Evolutionary conservation across 2,329 filamentous ascomycete genomes (phyloP).

Genomic region (Microsporum ferrugineum): DNA sequence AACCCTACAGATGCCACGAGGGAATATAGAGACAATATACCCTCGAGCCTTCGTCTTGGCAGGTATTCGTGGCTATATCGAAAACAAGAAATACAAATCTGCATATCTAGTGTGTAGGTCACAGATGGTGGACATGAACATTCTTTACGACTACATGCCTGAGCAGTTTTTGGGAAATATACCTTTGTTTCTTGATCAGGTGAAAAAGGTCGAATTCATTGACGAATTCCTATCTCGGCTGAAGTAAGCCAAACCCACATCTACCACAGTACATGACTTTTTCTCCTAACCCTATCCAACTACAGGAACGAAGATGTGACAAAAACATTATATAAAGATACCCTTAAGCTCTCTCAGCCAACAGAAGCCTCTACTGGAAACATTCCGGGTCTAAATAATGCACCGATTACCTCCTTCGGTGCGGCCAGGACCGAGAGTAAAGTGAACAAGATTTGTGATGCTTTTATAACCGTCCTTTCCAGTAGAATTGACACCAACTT

Average conservation of each 20-base stretch:
- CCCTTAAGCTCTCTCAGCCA: constrained; percentile 42
- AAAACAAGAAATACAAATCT: constrained; percentile 64
- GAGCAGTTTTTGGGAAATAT: constrained; percentile 71
- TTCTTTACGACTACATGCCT: constrained; percentile 86
- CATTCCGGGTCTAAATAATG: constrained; percentile 9
- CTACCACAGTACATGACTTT: not conserved
- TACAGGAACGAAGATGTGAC: constrained; percentile 75
- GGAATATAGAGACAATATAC: constrained; percentile 90
- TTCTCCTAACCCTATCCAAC: constrained; percentile 11
- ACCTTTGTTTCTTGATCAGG: constrained; percentile 66
- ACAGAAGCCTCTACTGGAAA: constrained; percentile 21
- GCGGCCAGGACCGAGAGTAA: constrained; percentile 41
- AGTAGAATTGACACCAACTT: constrained; percentile 53
- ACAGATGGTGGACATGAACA: constrained; percentile 96
- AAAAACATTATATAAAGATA: constrained; percentile 86
- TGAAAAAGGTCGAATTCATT: constrained; percentile 69
- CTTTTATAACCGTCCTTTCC: constrained; percentile 59
- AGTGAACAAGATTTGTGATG: constrained; percentile 79
- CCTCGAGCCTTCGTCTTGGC: constrained; percentile 86
- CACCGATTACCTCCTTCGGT: constrained; percentile 5
- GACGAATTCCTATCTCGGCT: constrained; percentile 85
- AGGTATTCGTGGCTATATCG: constrained; percentile 71
- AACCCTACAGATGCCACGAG: constrained; percentile 86
- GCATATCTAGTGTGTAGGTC: constrained; percentile 83
- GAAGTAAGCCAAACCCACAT: constrained; percentile 42